A percentile compares a stretch with the other conserved stretches of the same genome.
phyloP scores from a whole-genome alignment of 164 flowering plant genomes.

The Paratinospora sagittata region DNA sequence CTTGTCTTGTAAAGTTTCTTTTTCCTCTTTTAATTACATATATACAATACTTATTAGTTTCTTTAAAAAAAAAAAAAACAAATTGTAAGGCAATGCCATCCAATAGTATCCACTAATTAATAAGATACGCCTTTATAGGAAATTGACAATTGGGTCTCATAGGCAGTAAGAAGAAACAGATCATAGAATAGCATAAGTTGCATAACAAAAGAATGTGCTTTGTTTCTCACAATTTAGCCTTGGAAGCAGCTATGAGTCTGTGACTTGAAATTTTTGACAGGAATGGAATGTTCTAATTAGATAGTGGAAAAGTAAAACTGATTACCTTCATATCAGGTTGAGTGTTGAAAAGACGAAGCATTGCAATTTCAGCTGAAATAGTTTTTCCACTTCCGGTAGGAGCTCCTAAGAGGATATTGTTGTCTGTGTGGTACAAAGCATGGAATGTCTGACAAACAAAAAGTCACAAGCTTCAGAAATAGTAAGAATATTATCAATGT shows the following conservation, averaged over 20 bases:
- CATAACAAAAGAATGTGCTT: not conserved
- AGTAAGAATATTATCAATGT: not conserved
- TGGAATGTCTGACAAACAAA: slow-evolving; percentile 69
- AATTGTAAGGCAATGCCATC: too few relatives aligned
- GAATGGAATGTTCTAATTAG: not conserved
- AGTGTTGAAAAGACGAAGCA: slow-evolving; percentile 87
- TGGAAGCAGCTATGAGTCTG: not conserved
- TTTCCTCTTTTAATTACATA: too few relatives aligned
- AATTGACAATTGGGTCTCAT: not conserved
- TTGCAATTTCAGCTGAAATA: slow-evolving; percentile 99
- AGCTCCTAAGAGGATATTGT: slow-evolving; percentile 92
- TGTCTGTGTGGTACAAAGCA: slow-evolving; percentile 80
- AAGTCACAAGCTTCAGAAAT: slow-evolving; percentile 3
- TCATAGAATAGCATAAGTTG: not conserved
- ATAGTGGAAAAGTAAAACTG: slow-evolving; percentile 3
- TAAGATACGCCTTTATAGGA: not conserved
- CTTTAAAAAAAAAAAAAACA: not conserved
- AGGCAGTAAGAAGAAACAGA: not conserved
- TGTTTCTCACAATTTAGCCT: not conserved
- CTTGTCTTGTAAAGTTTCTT: too few relatives aligned
- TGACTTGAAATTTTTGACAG: not conserved
- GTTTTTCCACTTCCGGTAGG: slow-evolving; percentile 99
- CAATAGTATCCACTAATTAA: not conserved
- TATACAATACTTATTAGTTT: too few relatives aligned
- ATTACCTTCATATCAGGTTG: slow-evolving; percentile 98